Percentiles rank a stretch among this genome's conserved stretches.
These are phyloP conservation scores for Oxyria digyna DNA, from an alignment of 148 eudicot genomes.

Conservation along the genomic window DNA sequence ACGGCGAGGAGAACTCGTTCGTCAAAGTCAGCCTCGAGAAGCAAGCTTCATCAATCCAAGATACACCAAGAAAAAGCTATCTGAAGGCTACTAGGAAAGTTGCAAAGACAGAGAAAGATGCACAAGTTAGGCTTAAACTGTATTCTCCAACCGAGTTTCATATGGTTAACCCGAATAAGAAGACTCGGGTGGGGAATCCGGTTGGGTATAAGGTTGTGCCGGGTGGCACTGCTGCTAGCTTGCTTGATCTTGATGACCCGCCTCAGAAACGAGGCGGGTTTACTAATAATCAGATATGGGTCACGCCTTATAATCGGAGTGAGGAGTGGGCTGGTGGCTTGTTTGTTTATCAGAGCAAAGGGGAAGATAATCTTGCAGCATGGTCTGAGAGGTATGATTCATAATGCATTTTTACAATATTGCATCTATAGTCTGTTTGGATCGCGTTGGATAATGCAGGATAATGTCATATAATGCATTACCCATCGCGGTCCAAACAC, in stretches of 20 bases:
- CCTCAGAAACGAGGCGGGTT: slow-evolving; percentile 88
- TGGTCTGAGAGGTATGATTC: slow-evolving; percentile 78
- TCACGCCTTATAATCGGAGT: slow-evolving; percentile 63
- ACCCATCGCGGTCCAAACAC: no score
- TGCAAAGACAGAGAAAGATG: slow-evolving; percentile 93
- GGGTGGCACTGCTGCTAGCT: slow-evolving; percentile 75
- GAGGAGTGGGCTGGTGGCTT: slow-evolving; percentile 97
- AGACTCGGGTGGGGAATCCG: slow-evolving; percentile 75
- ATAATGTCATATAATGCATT: no score
- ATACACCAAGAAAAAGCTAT: slow-evolving; percentile 76
- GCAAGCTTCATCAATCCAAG: slow-evolving; percentile 36
- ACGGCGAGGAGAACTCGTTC: slow-evolving; percentile 70
- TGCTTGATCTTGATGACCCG: slow-evolving; percentile 81
- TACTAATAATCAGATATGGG: slow-evolving; percentile 94
- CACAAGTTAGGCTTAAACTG: slow-evolving; percentile 81
- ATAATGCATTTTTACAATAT: background rate
- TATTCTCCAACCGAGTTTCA: slow-evolving; percentile 84
- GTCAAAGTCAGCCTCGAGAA: slow-evolving; percentile 74
- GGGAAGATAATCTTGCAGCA: slow-evolving; percentile 78
- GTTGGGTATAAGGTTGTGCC: slow-evolving; percentile 93
- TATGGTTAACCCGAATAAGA: slow-evolving; percentile 57
- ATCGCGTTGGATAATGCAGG: no score
- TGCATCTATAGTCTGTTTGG: no score
- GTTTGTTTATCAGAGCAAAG: slow-evolving; percentile 74
- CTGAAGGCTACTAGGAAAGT: slow-evolving; percentile 58